Evolutionary conservation across 768 basidiomycete genomes (phyloP), one percentile per base, ranked within the genome.

Genomic region (Suillus alpinus): DNA sequence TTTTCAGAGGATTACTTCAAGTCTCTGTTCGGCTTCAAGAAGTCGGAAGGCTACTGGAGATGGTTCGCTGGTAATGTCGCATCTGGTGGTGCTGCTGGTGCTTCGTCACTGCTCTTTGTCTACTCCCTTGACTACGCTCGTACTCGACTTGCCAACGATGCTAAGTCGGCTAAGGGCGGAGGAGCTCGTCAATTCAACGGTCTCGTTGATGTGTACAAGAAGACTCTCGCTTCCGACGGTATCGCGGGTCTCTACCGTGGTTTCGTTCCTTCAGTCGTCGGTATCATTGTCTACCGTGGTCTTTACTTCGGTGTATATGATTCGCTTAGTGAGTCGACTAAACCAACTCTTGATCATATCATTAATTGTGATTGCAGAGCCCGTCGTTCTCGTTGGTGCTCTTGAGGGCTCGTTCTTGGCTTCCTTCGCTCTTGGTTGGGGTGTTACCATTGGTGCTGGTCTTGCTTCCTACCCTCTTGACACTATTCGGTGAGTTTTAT

Each of bases 281-380:
- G 97, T 80, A 99, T 99, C 82, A 88, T 99, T 69, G 96, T 98
- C 75, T 98, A 98, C 86, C 95, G 96, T 81, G 96, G 96, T 87
- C 92, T 98, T 74, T 97, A 94, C 83, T 97, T 97, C 74, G 95
- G 95, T 91, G 88, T 94, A 77, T 97, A 95, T 75, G 92, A 94
- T 74, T 94, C 91, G 36, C 85, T 94, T 67, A 94, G 91, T 93
- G 73, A 62, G 91, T 86, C 7, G 10, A 39, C 0, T 13, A 0
- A 50, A 41, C 36, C n/a, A 39, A 18, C 18, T 18, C 53, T 57
- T 18, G 36, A 66, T 64, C 68, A 55, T 72, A 44, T 69, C 68
- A 39, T 72, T 67, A 69, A 73, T 50, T 18, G 16, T 57, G 8
- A 16, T 59, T 67, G 32, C 76, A 93, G 91, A 98, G 80, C 97